These are phyloP conservation scores for Ceratobasidium sp. DNA, from an alignment of 1,284 basidiomycete genomes.

Conservation along the genomic window DNA sequence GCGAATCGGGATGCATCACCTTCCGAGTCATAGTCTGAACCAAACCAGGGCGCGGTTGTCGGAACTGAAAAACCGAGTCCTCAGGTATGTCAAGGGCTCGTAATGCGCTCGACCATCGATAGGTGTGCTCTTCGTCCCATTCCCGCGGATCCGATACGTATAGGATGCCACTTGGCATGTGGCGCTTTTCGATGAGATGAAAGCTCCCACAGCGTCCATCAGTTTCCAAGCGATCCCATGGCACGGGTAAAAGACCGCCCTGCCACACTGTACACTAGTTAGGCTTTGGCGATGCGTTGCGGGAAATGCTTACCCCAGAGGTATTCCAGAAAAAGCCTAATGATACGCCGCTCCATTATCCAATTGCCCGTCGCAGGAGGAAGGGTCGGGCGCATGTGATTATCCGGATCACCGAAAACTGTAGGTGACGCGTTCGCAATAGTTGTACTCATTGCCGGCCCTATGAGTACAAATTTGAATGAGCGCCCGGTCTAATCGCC, in stretches of 20 bases:
- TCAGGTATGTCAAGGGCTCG: not conserved
- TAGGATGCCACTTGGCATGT: not conserved
- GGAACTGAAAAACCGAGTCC: not conserved
- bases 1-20: not conserved
- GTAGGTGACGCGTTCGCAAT: not conserved
- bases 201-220: not conserved
- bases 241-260: not conserved
- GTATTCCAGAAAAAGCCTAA: not conserved
- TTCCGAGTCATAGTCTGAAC: not conserved
- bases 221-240: not conserved
- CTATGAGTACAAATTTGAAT: not conserved
- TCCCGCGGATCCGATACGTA: not conserved
- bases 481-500: not conserved
- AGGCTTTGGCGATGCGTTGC: not conserved
- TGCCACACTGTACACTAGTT: not conserved
- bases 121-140: not conserved
- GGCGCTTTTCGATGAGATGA: not conserved
- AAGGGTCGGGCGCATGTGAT: not conserved
- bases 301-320: not conserved
- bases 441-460: not conserved
- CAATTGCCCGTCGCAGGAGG: not conserved
- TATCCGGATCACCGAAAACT: not conserved
- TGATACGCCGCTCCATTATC: not conserved
- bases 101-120: not conserved
- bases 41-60: not conserved